A percentile compares a stretch with the other conserved stretches of the same genome.
Evolutionary conservation across 2,329 filamentous ascomycete species (phyloP).

Genomic region (Zymoseptoria pseudotritici): DNA sequence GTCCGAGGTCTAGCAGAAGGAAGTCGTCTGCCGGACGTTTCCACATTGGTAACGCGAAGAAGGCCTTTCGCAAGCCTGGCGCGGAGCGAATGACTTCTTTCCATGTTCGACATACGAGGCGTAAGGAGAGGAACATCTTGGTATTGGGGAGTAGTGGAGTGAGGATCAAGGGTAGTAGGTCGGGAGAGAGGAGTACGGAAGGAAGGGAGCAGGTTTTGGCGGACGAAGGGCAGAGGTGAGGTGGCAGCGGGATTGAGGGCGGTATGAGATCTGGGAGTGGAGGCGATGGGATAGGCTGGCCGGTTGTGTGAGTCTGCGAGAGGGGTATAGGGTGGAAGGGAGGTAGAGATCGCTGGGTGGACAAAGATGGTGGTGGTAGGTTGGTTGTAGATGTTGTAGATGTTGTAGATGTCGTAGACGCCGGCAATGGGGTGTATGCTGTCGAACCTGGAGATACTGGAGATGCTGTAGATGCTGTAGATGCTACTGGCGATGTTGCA

Average conservation of each 20-base stretch:
- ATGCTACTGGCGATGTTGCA: background rate
- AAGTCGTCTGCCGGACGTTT: slow-evolving; percentile 13
- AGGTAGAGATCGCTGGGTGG: background rate
- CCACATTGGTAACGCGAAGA: slow-evolving; percentile 22
- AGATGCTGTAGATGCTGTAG: background rate
- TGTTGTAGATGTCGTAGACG: background rate
- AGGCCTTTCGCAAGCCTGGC: slow-evolving; percentile 18
- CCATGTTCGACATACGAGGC: slow-evolving; percentile 15
- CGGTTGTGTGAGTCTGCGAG: background rate
- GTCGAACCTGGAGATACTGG: background rate
- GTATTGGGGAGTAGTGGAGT: background rate
- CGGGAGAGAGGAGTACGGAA: background rate
- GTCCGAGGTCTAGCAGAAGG: slow-evolving; percentile 16
- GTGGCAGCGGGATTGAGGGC: background rate
- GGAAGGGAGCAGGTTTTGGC: background rate
- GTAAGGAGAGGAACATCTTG: slow-evolving; percentile 8
- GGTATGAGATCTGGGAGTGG: background rate
- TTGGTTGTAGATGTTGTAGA: background rate
- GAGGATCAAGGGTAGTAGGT: background rate
- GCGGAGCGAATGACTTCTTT: slow-evolving; percentile 11
- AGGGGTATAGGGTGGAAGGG: background rate
- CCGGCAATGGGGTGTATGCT: background rate
- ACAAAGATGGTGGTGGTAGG: background rate
- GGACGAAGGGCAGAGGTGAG: background rate
- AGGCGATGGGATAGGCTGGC: background rate